Evolutionary conservation across 208 protist species (phyloP).

Genomic region (Wallacemonas rigidus): DNA sequence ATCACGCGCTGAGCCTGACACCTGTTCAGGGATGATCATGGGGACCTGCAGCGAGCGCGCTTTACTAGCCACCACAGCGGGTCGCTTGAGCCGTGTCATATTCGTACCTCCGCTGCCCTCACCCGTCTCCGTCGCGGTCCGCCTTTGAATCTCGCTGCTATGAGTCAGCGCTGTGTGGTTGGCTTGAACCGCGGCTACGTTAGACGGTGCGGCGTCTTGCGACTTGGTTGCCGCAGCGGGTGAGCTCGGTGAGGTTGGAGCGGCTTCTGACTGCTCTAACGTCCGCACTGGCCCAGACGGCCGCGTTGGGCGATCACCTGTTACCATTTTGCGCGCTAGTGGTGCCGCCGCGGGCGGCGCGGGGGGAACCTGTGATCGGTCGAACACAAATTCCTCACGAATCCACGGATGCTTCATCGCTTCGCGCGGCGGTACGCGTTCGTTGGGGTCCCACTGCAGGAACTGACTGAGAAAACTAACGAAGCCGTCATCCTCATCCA

Average conservation of each 20-base stretch:
- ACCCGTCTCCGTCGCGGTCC: background rate
- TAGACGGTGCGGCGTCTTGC: background rate
- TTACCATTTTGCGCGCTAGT: background rate
- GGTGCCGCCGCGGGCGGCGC: background rate
- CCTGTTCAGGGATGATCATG: slow-evolving; percentile 9
- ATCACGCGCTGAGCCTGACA: background rate
- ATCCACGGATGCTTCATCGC: slow-evolving; percentile 85
- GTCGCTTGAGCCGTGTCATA: slow-evolving; percentile 9
- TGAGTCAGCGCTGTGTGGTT: background rate
- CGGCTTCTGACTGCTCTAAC: background rate
- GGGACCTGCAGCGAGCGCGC: slow-evolving; percentile 2
- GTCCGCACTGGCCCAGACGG: background rate
- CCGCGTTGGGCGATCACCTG: slow-evolving; percentile 12
- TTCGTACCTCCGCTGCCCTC: background rate
- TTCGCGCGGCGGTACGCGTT: slow-evolving; percentile 51
- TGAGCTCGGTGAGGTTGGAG: background rate
- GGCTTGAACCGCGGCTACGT: too few species aligned
- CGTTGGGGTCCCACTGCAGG: slow-evolving; percentile 64
- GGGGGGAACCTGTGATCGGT: background rate
- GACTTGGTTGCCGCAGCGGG: background rate
- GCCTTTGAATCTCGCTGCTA: background rate
- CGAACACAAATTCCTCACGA: slow-evolving; percentile 52
- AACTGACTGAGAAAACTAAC: slow-evolving; percentile 72
- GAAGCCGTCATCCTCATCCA: slow-evolving; percentile 61
- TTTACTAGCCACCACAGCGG: background rate